Evolutionary conservation across 805 yeast genomes (phyloP).

Genomic region (Ogataea henricii): DNA sequence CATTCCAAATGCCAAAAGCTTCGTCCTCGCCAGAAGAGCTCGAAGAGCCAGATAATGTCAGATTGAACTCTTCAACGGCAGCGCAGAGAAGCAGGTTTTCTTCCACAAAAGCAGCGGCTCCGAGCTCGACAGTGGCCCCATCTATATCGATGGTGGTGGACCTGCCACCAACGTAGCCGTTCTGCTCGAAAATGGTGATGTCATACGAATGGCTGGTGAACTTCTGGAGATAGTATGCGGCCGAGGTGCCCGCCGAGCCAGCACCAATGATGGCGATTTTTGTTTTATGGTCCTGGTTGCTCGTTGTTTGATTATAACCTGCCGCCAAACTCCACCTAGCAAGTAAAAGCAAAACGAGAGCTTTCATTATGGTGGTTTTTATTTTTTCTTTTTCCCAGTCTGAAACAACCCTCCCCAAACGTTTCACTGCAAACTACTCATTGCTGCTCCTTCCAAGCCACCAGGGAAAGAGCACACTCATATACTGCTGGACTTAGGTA

Average conservation of each 20-base stretch:
- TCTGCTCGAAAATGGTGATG: slow-evolving; percentile 44
- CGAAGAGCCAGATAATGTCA: slow-evolving; percentile 22
- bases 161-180: slow-evolving; percentile 47
- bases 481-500: neutral
- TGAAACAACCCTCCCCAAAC: neutral
- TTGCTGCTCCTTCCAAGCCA: neutral
- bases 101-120: slow-evolving; percentile 47
- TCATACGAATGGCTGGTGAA: slow-evolving; percentile 37
- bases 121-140: slow-evolving; percentile 40
- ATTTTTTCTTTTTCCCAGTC: neutral
- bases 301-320: neutral
- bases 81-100: slow-evolving; percentile 40
- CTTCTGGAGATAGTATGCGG: slow-evolving; percentile 47
- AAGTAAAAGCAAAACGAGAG: neutral
- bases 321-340: neutral
- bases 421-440: neutral
- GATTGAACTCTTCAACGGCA: slow-evolving; percentile 40
- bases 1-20: slow-evolving; percentile 42
- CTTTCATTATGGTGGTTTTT: neutral
- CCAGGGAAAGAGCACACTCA: neutral
- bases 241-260: slow-evolving; percentile 52
- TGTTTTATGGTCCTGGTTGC: neutral
- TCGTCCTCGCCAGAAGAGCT: slow-evolving; percentile 20
- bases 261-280: slow-evolving; percentile 49
- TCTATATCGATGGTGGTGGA: slow-evolving; percentile 39